Base-by-base conservation (phyloP, 2,329 filamentous ascomycete species). In the Neofusicoccum parvum region DNA sequence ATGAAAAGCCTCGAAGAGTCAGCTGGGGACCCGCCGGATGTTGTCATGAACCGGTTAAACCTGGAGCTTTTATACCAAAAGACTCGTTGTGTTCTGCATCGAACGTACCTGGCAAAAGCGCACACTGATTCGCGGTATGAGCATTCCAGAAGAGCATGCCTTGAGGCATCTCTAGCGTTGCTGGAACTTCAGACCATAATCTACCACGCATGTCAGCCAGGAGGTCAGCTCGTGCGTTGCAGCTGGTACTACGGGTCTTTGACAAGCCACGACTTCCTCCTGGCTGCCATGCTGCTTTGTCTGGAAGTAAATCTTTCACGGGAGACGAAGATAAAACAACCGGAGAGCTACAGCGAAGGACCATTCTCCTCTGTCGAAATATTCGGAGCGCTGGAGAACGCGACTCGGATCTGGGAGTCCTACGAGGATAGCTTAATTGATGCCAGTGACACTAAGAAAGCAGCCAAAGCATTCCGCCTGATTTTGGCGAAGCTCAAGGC, bases 21-120 rank as follows among this genome's bases (percentile, higher is more conserved):
- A 5, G 77, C 86, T 20, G 80, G 79, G 2, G 83, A 86, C 58
- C 73, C 81, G 0, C 76, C 83, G 0, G 77, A 82, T n/a, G 69
- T 84, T 9, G 80, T 87, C 37, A 83, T 87, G 75, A 78, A 80
- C 27, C 79, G 83, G 5, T 80, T 85, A 67, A 84, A 82, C 46
- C 71, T 87, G 23, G 80, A 85, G 17, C 72, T 86, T 4, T 73
- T 85, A 5, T 84, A 83, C 69, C 80, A 82, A 51, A 85, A 85
- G 69, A 76, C 81, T 9, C 80, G 81, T 56, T 80, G 83, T 37
- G 80, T 86, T 1, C 71, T 88, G n/a, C 85, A 87, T 70, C 79
- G 85, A 15, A 81, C 80, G 34, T 86, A 82, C 68, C 79, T 87
- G 68, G 77, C 77, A 11, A 74, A 78, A 15, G 71, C 75, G 60